These are phyloP conservation scores for Mucor indicus DNA, from an alignment of 371 early-diverging fungal species.

Conservation along the genomic window DNA sequence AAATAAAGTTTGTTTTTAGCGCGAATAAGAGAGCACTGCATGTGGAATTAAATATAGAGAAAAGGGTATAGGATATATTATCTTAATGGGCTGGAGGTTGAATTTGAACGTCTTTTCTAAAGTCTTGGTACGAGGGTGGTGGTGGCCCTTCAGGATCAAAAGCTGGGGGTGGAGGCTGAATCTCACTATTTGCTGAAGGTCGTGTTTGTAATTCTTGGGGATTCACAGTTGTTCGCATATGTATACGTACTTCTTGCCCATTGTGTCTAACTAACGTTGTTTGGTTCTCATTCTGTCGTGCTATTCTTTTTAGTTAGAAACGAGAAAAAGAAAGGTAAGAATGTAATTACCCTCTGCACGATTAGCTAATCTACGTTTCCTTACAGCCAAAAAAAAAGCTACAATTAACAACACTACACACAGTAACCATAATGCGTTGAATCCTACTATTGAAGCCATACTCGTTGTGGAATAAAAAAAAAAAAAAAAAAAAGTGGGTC, in stretches of 20 bases:
- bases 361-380: conserved; percentile 7
- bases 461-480: not conserved
- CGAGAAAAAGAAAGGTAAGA: not conserved
- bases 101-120: conserved; percentile 16
- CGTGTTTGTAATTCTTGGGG: not conserved
- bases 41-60: too few species aligned
- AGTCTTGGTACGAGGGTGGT: conserved; percentile 30
- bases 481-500: conserved; percentile 9
- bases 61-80: too few species aligned
- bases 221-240: not conserved
- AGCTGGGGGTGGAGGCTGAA: conserved; percentile 3
- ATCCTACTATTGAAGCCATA: not conserved
- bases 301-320: not conserved
- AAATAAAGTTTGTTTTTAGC: not conserved
- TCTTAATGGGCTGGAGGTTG: conserved; percentile 4
- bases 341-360: conserved; percentile 1
- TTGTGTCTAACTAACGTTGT: not conserved
- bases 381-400: conserved; percentile 11
- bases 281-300: not conserved
- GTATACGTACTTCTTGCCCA: conserved; percentile 6
- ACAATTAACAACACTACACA: conserved; percentile 13
- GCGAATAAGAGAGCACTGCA: not conserved
- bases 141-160: conserved; percentile 9
- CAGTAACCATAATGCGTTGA: conserved; percentile 15
- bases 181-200: not conserved